Conservation (phyloP, 2,329 filamentous ascomycete genomes). For the Fusarium sublunatum region DNA sequence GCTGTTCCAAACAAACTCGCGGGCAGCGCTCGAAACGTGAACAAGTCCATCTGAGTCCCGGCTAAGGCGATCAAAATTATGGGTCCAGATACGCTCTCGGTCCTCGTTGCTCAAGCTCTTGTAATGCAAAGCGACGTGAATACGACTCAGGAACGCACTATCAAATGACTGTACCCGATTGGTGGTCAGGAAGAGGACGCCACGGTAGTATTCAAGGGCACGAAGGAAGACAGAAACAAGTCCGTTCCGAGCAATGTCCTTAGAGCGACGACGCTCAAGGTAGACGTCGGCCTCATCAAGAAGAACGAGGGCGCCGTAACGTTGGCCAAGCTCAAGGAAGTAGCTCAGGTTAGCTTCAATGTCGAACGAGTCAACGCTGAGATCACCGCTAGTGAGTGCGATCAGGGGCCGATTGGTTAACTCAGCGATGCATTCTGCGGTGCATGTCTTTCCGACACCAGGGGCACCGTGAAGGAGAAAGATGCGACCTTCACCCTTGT, state of each 20-base stretch:
- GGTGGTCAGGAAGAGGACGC: slow-evolving; percentile 63
- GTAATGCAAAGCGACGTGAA: slow-evolving; percentile 63
- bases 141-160: slow-evolving; percentile 60
- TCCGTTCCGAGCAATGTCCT: slow-evolving; percentile 59
- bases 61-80: slow-evolving; percentile 59
- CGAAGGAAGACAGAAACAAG: slow-evolving; percentile 62
- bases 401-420: slow-evolving; percentile 63
- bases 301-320: slow-evolving; percentile 63
- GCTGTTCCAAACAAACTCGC: slow-evolving; percentile 54
- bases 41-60: slow-evolving; percentile 55
- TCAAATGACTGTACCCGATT: slow-evolving; percentile 62
- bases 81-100: slow-evolving; percentile 58
- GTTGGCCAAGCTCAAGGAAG: slow-evolving; percentile 61
- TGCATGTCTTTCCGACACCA: slow-evolving; percentile 69
- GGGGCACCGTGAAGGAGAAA: slow-evolving; percentile 64
- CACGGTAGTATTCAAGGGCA: slow-evolving; percentile 64
- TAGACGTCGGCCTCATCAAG: slow-evolving; percentile 72
- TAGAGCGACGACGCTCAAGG: slow-evolving; percentile 61
- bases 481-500: slow-evolving; percentile 63
- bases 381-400: slow-evolving; percentile 62
- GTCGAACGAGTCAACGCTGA: slow-evolving; percentile 53
- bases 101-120: slow-evolving; percentile 55
- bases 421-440: slow-evolving; percentile 66
- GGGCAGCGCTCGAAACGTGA: slow-evolving; percentile 52
- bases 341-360: slow-evolving; percentile 60